Conservation (phyloP, 352 stramenopile genomes). For the Globisporangium solare region DNA sequence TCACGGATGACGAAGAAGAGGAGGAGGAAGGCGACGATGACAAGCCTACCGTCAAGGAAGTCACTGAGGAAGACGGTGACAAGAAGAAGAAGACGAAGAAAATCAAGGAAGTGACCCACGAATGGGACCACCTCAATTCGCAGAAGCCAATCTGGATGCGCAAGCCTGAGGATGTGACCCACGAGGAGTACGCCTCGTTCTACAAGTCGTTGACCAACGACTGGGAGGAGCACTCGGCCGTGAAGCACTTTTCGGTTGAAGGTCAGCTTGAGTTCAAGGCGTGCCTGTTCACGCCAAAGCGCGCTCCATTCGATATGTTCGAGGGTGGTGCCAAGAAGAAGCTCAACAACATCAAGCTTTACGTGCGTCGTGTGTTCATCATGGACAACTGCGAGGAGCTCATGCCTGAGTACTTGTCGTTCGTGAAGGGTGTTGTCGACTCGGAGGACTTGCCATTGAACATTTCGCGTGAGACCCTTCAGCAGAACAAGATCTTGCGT, state of each 20-base stretch:
- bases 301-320: conserved; percentile 99
- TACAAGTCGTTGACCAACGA: conserved; percentile 99
- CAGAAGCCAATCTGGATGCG: conserved; percentile 99
- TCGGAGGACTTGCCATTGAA: conserved; percentile 99
- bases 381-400: conserved; percentile 99
- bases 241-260: conserved; percentile 99
- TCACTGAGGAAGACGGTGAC: conserved; percentile 94
- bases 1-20: conserved; percentile 98
- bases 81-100: conserved; percentile 99
- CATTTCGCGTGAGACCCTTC: conserved; percentile 99
- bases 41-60: conserved; percentile 97
- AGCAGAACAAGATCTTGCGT: conserved; percentile 99
- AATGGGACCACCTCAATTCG: conserved; percentile 99
- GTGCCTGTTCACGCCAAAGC: conserved; percentile 98
- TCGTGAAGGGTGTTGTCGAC: conserved; percentile 99
- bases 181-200: conserved; percentile 99
- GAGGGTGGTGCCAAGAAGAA: conserved; percentile 99
- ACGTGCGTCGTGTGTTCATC: conserved; percentile 99
- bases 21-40: conserved; percentile 92
- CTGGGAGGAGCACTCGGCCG: conserved; percentile 96
- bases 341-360: conserved; percentile 99
- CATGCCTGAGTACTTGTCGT: conserved; percentile 99
- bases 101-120: conserved; percentile 97
- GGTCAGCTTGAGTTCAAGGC: conserved; percentile 99
- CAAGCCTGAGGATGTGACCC: conserved; percentile 98